These are phyloP conservation scores for Pseudogymnoascus sp. DNA, from an alignment of 2,329 filamentous ascomycete genomes.

Conservation along the genomic window DNA sequence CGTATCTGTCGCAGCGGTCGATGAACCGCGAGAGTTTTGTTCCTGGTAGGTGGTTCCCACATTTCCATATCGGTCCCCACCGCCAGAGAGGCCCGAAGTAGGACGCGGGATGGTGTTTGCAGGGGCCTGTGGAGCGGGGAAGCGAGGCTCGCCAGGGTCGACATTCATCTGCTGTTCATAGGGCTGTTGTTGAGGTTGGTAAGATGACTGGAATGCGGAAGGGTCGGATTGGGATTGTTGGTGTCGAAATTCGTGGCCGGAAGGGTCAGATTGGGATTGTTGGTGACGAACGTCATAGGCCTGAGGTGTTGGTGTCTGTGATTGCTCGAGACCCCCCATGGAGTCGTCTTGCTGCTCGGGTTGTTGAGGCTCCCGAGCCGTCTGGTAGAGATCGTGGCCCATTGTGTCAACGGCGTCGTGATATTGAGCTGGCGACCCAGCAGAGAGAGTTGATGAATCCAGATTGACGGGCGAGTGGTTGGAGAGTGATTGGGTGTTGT, in stretches of 20 bases:
- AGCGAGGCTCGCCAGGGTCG: slow-evolving; percentile 23
- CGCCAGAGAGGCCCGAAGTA: slow-evolving; percentile 26
- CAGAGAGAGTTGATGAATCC: slow-evolving; percentile 44
- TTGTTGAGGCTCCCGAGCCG: slow-evolving; percentile 29
- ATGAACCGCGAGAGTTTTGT: slow-evolving; percentile 23
- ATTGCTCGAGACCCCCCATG: slow-evolving; percentile 24
- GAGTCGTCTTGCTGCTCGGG: slow-evolving; percentile 23
- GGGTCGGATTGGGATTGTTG: slow-evolving; percentile 3
- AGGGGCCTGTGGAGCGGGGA: slow-evolving; percentile 26
- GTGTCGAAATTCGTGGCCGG: background rate
- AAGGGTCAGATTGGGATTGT: slow-evolving; percentile 24
- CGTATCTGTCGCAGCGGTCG: slow-evolving; percentile 17
- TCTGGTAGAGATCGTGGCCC: slow-evolving; percentile 37
- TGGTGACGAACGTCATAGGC: slow-evolving; percentile 20
- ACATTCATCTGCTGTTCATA: slow-evolving; percentile 9
- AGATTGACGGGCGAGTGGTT: slow-evolving; percentile 31
- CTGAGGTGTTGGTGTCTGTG: slow-evolving; percentile 24
- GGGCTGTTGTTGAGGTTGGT: slow-evolving; percentile 21
- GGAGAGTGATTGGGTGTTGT: background rate
- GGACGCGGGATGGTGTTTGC: slow-evolving; percentile 24
- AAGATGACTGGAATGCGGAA: slow-evolving; percentile 25
- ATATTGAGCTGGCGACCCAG: slow-evolving; percentile 44
- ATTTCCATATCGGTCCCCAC: slow-evolving; percentile 23
- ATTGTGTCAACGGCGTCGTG: slow-evolving; percentile 43
- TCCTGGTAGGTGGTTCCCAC: slow-evolving; percentile 25